phyloP scores from a whole-genome alignment of 768 basidiomycete genomes.

The Suillus luteus region DNA sequence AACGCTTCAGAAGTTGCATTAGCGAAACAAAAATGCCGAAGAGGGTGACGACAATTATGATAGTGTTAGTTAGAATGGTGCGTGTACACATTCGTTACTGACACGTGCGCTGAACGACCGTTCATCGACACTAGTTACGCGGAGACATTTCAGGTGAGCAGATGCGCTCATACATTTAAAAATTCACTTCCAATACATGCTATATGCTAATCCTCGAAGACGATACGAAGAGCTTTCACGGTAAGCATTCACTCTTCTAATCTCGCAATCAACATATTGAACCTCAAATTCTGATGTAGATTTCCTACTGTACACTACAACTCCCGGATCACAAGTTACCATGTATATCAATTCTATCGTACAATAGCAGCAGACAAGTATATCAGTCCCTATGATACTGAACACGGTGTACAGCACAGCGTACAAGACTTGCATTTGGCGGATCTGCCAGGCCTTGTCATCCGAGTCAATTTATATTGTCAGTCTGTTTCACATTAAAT shows the following conservation, averaged over 20 bases:
- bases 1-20: too few relatives aligned
- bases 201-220: neutral
- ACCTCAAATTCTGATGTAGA: constrained; percentile 7
- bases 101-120: constrained; percentile 2
- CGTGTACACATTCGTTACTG: constrained; percentile 6
- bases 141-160: constrained; percentile 22
- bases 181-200: neutral
- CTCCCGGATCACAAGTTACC: neutral
- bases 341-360: constrained; percentile 28
- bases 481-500: neutral
- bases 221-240: neutral
- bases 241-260: too few relatives aligned
- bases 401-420: neutral
- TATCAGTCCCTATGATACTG: constrained; percentile 9
- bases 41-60: too few relatives aligned
- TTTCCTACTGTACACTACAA: constrained; percentile 11
- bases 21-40: too few relatives aligned
- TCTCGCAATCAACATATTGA: constrained; percentile 19
- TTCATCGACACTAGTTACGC: neutral
- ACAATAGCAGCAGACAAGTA: constrained; percentile 12
- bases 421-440: constrained; percentile 18
- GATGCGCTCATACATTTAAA: constrained; percentile 5
- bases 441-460: constrained; percentile 26
- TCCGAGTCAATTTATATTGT: neutral
- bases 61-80: constrained; percentile 19